These are phyloP conservation scores for Hirsutella minnesotensis DNA, from an alignment of 2,329 filamentous ascomycete species.

Conservation along the genomic window DNA sequence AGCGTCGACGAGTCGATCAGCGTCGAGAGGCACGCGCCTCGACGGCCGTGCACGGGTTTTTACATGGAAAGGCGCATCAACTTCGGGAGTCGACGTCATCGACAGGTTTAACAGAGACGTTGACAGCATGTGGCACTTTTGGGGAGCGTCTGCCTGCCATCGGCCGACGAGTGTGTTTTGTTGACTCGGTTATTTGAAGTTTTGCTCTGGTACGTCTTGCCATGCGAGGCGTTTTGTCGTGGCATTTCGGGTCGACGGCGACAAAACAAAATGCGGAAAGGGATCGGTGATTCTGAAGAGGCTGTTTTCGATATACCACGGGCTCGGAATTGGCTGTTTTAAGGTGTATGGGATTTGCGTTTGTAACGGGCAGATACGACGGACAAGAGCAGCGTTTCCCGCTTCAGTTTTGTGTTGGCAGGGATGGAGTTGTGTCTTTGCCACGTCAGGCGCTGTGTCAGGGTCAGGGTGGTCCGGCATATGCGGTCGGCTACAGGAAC, in stretches of 20 bases:
- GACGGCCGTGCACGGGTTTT: slow-evolving; percentile 2
- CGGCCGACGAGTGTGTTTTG: neutral
- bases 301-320: slow-evolving; percentile 10
- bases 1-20: slow-evolving; percentile 12
- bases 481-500: neutral
- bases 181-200: slow-evolving; percentile 1
- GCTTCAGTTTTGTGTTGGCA: slow-evolving; percentile 7
- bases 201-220: slow-evolving; percentile 3
- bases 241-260: slow-evolving; percentile 11
- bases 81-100: slow-evolving; percentile 4
- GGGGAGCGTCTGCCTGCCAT: neutral
- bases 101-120: neutral
- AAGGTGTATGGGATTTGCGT: slow-evolving; percentile 3
- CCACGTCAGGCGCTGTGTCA: slow-evolving; percentile 8
- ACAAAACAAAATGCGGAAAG: slow-evolving; percentile 5
- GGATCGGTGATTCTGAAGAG: neutral
- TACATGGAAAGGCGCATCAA: slow-evolving; percentile 12
- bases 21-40: neutral
- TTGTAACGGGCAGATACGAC: slow-evolving; percentile 6
- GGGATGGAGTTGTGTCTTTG: slow-evolving; percentile 9
- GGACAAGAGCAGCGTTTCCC: slow-evolving; percentile 7
- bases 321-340: slow-evolving; percentile 7
- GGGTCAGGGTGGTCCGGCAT: slow-evolving; percentile 5
- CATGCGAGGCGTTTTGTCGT: slow-evolving; percentile 3
- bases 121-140: neutral